Base-by-base conservation (phyloP, 192 early-diverging fungal species). In the Lobosporangium transversale region DNA sequence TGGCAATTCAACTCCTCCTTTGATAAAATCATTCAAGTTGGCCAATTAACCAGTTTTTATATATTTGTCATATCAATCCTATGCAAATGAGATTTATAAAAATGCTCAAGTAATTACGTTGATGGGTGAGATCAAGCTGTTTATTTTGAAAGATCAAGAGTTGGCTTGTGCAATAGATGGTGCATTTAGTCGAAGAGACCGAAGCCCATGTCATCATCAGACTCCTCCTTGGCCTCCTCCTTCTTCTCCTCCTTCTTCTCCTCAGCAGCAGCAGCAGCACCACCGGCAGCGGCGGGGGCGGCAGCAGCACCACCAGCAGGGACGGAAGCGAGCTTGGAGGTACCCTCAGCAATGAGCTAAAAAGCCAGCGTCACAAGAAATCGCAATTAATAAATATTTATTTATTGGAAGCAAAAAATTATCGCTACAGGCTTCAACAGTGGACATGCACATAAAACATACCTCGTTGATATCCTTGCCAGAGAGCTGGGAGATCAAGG, bases 151-250 rank as follows among this genome's bases (percentile, higher is more conserved):
- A 64, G 49, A 64, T 62, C 59, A 36, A 37, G 43, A 30, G 27
- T 47, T 57, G 35, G 36, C 29, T n/a, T n/a, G 30, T 44, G 61
- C 33, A 26, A 15, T 49, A 23, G 49, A 43, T 55, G 23, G 27
- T 52, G 56, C 52, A 62, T 66, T 94, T 97, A 97, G 88, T 97
- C 95, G 87, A 97, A 97, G 75, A 97, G 92, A 94, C 95, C 95
- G 84, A 97, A 93, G 82, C 94, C 95, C 95, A 97, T 97, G 81
- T 94, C 86, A 62, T 93, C 93, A 81, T 93, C 91, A 47, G 87
- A 88, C 83, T 93, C 92, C 85, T 98, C 95, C 76, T 96, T 92
- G 70, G 87, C 89, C 83, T 94, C 93, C 86, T 93, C 93, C 88
- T 94, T 92, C 78, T 91, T 87, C 78, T 93, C 90, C 84, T 92